Base-by-base conservation (phyloP, 805 yeast species). In the Ogataea angusta region DNA sequence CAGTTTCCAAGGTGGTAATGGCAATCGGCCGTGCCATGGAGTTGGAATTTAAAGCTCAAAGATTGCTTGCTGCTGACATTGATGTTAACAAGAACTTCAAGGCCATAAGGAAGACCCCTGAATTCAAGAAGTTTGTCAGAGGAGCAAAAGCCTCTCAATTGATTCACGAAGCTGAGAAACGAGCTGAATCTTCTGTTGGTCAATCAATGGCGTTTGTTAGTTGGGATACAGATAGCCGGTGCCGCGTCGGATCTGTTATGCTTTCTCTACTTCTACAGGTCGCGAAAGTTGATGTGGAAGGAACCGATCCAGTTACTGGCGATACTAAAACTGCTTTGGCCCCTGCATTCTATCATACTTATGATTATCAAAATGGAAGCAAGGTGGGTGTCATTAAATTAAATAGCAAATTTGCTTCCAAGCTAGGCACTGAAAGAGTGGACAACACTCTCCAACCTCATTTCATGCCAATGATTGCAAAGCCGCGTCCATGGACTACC, bases 261-360 rank as follows among this genome's bases (percentile, higher is more conserved):
- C 71, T 85, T 10, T 78, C 95, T 2, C 68, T 84, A 51, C 63
- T 93, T 40, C 70, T 91, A 54, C 85, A 85, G 50, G 87, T 84
- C 17, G 95, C 97, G 3, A 84, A 79, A 53, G 83, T 91, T 10
- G 74, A 79, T 17, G 96, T 90, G 3, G 69, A 72, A 26, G 96
- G 90, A 33, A 70, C 66, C 1, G 96, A 91, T 57, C 97, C 97
- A 2, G 70, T 78, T 2, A 82, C 95, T 0, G 83, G 85, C 9
- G 64, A 77, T 38, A 59, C 60, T 1, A 82, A 85, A n/a, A 63
- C 64, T 23, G 95, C 90, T 15, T 68, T 74, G 28, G 91, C 89
- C 6, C 96, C 97, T 2, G 98, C 98, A 0, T 85, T 93, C 54
- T 81, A 80, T 45, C 98, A 93, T 57, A 76, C 88, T 4, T 90